Evolutionary conservation across 2,329 filamentous ascomycete species (phyloP), one percentile per base, ranked within the genome.

Genomic region (Penicillium sp.): DNA sequence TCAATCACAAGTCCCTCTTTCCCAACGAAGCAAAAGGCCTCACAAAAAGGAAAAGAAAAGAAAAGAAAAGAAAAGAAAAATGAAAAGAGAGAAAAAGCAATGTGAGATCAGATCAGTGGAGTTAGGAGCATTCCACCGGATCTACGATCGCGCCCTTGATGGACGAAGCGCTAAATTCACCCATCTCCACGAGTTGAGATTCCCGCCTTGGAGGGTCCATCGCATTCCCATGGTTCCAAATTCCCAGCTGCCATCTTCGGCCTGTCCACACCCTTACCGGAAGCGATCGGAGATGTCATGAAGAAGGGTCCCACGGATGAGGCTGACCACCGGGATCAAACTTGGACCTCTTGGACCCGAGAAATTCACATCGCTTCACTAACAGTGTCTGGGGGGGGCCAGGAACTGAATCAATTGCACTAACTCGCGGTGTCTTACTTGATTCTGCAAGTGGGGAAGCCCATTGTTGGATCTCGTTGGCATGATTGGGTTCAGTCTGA

Each of bases 161-260:
- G 39, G 44, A 45, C 12, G 28, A 44, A 6, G 30, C 22, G 11
- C 11, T 6, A 6, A 6, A 10, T n/a, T 1, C 9, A 25, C 8
- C 35, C n/a, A 31, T 26, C 35, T 30, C 44, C 42, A 45, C 39
- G 44, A 41, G 41, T 36, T 36, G 44, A 41, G 42, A 34, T 39
- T 32, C 39, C 3, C 39, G 36, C n/a, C n/a, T n/a, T n/a, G n/a
- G n/a, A n/a, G n/a, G n/a, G n/a, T n/a, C n/a, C n/a, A n/a, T n/a
- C n/a, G n/a, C n/a, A n/a, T n/a, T n/a, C n/a, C 6, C 4, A 13
- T 27, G 6, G 11, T 27, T 4, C 6, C 9, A 4, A 27, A n/a
- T 27, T 27, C 9, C 6, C 25, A 27, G 9, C 25, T 27, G 25
- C 25, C 25, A 22, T 22, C 5, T 9, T 27, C 10, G 10, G 25